These are phyloP conservation scores for Heritiera fomes DNA, from an alignment of 345 rosid species.

Conservation along the genomic window DNA sequence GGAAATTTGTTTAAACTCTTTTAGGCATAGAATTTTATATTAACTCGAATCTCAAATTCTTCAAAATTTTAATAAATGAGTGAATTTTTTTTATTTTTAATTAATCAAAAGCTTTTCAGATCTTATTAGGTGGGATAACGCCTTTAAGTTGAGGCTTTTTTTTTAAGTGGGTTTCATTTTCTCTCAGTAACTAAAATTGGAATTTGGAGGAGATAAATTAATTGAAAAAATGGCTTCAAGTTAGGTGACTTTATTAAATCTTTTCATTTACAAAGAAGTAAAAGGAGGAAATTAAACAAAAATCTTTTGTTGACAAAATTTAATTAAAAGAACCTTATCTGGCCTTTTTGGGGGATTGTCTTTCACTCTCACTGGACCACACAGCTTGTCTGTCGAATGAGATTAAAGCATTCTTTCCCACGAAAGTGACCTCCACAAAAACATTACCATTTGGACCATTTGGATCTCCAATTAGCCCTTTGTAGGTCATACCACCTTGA, in stretches of 20 bases:
- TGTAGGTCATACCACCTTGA: slow-evolving; percentile 14
- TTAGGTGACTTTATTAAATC: background rate
- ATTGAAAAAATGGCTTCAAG: background rate
- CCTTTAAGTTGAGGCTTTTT: too few species aligned
- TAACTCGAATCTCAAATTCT: background rate
- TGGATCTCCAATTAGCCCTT: slow-evolving; percentile 15
- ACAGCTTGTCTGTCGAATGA: background rate
- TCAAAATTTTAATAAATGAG: background rate
- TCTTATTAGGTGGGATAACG: background rate
- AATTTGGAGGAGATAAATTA: background rate
- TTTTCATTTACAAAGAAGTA: background rate
- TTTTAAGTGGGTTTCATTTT: background rate
- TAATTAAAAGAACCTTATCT: slow-evolving; percentile 17
- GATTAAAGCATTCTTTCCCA: slow-evolving; percentile 11
- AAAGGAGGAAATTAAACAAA: background rate
- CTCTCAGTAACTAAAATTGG: background rate
- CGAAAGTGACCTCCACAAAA: slow-evolving; percentile 18
- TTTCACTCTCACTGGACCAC: background rate
- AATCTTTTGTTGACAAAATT: background rate
- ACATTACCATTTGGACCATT: background rate
- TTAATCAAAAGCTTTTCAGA: background rate
- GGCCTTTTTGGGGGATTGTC: background rate
- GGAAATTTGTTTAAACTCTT: background rate
- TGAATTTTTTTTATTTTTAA: background rate
- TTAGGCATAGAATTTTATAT: background rate